phyloP scores from a whole-genome alignment of 345 rosid genomes.

The Populus nigra region DNA sequence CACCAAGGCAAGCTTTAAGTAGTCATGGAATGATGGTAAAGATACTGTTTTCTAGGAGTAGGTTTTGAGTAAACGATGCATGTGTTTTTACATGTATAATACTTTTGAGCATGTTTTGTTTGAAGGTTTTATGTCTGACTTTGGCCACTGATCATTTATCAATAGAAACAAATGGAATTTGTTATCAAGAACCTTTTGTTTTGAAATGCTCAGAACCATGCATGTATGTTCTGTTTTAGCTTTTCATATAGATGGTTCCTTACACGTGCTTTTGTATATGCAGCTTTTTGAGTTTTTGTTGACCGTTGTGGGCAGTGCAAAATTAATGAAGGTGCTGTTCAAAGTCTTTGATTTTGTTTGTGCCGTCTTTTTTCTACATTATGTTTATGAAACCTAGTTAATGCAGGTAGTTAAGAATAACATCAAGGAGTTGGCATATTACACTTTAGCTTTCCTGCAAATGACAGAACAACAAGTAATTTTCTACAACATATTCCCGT shows the following conservation, averaged over 20 bases:
- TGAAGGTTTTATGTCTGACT: background rate
- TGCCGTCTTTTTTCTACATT: slow-evolving; percentile 3
- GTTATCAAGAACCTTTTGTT: background rate
- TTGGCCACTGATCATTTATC: background rate
- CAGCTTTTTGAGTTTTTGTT: slow-evolving; percentile 89
- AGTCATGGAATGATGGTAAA: too few species aligned
- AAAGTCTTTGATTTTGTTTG: slow-evolving; percentile 13
- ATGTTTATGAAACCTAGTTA: slow-evolving; percentile 5
- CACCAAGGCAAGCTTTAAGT: too few species aligned
- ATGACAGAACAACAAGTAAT: slow-evolving; percentile 84
- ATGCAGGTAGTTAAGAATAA: slow-evolving; percentile 56
- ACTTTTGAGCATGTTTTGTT: background rate
- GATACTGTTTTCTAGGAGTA: too few species aligned
- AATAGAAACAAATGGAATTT: background rate
- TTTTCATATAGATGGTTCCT: slow-evolving; percentile 17
- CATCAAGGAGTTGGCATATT: slow-evolving; percentile 69
- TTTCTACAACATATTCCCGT: background rate
- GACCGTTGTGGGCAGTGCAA: slow-evolving; percentile 69
- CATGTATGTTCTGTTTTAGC: background rate
- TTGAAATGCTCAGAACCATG: slow-evolving; percentile 9
- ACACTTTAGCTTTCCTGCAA: slow-evolving; percentile 80
- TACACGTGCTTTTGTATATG: slow-evolving; percentile 20
- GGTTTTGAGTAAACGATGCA: too few species aligned
- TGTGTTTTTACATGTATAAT: too few species aligned
- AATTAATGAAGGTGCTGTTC: slow-evolving; percentile 61